phyloP scores from a whole-genome alignment of 129 eudicot species.

The Centella asiatica region DNA sequence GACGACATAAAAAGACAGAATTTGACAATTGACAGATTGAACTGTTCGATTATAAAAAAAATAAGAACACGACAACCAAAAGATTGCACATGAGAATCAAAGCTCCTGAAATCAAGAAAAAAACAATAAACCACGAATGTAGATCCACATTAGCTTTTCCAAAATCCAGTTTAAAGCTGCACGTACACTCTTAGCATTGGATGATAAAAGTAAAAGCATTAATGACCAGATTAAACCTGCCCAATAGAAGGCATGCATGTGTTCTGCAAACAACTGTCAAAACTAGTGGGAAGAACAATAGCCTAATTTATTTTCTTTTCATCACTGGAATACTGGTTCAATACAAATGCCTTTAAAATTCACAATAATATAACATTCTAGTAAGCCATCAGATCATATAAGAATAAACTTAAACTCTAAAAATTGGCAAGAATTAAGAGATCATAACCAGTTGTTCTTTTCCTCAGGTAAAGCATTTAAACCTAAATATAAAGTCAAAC shows the following conservation, averaged over 20 bases:
- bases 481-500: background rate
- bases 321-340: background rate
- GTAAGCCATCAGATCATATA: background rate
- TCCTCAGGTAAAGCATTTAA: background rate
- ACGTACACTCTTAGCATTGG: background rate
- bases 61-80: background rate
- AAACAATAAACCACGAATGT: background rate
- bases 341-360: background rate
- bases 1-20: no score
- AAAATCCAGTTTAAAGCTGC: background rate
- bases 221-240: no score
- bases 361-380: background rate
- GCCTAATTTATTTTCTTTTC: background rate
- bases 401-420: background rate
- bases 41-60: no score
- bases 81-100: background rate
- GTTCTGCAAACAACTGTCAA: background rate
- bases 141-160: background rate
- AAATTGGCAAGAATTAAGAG: background rate
- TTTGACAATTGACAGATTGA: no score
- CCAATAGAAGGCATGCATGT: background rate
- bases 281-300: background rate
- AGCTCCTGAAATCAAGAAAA: background rate
- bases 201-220: no score
- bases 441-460: background rate